Conservation (phyloP, 2,329 filamentous ascomycete genomes). For the Aspergillus eucalypticola region DNA sequence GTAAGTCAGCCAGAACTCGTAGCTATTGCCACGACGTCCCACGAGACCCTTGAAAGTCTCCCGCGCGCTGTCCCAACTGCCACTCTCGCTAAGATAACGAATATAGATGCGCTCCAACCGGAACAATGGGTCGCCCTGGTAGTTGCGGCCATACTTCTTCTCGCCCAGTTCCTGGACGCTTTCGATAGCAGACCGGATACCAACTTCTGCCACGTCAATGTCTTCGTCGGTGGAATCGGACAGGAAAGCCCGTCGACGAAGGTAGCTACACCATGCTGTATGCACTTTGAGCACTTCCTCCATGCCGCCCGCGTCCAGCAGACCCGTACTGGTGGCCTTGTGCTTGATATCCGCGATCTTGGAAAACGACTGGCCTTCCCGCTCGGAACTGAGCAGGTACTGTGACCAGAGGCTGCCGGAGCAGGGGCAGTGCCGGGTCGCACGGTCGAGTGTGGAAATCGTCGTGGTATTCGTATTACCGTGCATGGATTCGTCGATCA, state of each 20-base stretch:
- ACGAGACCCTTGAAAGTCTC: conserved; percentile 73
- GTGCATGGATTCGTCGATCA: conserved; percentile 57
- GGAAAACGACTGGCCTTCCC: conserved; percentile 71
- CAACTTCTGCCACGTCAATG: conserved; percentile 84
- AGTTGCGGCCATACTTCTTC: conserved; percentile 72
- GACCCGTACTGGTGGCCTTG: conserved; percentile 79
- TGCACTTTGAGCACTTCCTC: conserved; percentile 88
- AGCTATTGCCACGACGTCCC: conserved; percentile 70
- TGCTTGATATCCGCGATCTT: conserved; percentile 91
- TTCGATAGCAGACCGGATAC: conserved; percentile 80
- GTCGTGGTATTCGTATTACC: conserved; percentile 50
- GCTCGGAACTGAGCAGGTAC: conserved; percentile 81
- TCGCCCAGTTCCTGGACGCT: conserved; percentile 77
- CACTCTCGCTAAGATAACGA: conserved; percentile 84
- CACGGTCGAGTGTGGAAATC: conserved; percentile 74
- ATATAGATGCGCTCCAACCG: conserved; percentile 89
- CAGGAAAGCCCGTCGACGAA: conserved; percentile 81
- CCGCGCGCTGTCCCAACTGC: conserved; percentile 73
- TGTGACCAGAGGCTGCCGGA: conserved; percentile 89
- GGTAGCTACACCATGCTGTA: conserved; percentile 89
- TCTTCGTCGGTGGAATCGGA: conserved; percentile 75
- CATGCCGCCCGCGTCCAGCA: conserved; percentile 83
- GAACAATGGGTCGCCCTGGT: conserved; percentile 84
- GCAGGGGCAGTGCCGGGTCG: conserved; percentile 89
- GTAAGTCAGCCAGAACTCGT: conserved; percentile 91